Evolutionary conservation across 805 yeast genomes (phyloP), one percentile per base, ranked within the genome.

Genomic region (Myxozyma sirexii): DNA sequence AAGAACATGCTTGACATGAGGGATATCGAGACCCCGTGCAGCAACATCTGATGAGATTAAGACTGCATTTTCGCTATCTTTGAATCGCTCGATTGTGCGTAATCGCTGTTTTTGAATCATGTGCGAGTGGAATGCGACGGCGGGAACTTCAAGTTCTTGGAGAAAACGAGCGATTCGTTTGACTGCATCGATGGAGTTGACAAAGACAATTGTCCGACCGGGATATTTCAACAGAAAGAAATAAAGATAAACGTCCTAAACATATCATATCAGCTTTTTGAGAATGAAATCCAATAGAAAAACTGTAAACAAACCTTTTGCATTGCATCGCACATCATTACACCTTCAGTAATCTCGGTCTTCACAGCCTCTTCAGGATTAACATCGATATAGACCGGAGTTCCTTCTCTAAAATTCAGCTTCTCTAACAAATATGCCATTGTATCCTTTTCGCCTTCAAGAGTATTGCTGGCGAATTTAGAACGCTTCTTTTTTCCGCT

Each of bases 31-130:
- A 60, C 99, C 99, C 79, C 99, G 84, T 3, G 99, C 99, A 1
- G 99, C 99, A 47, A 94, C 98, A 75, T 94, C 99, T 3, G 98
- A 90, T 0, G 97, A 97, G 54, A 94, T 82, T 56, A 94, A 77
- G 2, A 92, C 80, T 23, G 82, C 80, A 49, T 78, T 75, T 5
- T 76, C 74, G 23, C 70, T 70, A 24, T 63, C 70, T 65, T 80
- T 83, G 78, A 91, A 93, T 62, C 86, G 81, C 75, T 94, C 99
- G 68, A 94, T 76, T 2, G 93, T 83, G 67, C 92, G 81, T 67
- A 94, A 76, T 70, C 99, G 84, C 72, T 90, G 97, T 70, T 92
- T 93, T 72, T 94, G 99, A 47, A 88, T 82, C 98, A 94, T 93
- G 23, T 91, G 85, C 2, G 98, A 92, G 72, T 94, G 97, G 50